phyloP scores from a whole-genome alignment of 106 monocot genomes.

The Dendrobium chrysotoxum region DNA sequence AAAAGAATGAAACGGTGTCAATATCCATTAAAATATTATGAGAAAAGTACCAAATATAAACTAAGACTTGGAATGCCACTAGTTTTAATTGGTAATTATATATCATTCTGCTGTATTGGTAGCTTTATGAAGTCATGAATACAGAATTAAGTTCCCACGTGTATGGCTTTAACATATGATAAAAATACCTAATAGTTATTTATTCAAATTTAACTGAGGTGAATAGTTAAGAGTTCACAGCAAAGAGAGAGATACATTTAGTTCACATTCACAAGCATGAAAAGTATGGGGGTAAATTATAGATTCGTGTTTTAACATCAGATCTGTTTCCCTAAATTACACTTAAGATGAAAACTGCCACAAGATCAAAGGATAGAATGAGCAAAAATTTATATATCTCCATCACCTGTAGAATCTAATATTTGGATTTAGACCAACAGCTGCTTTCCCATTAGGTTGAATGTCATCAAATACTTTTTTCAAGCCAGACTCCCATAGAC shows the following conservation, averaged over 20 bases:
- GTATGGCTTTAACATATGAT: background rate
- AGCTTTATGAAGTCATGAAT: background rate
- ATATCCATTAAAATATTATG: background rate
- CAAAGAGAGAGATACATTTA: background rate
- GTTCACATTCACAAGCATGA: background rate
- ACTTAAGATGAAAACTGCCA: background rate
- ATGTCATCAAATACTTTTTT: slow-evolving; percentile 62
- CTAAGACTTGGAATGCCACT: background rate
- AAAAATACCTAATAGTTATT: background rate
- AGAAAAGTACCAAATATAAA: background rate
- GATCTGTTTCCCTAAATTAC: background rate
- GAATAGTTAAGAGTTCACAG: background rate
- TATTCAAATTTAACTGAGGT: background rate
- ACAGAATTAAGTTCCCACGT: background rate
- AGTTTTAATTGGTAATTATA: background rate
- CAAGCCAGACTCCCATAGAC: slow-evolving; percentile 78
- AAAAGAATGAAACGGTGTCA: background rate
- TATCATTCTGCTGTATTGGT: background rate
- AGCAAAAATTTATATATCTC: background rate
- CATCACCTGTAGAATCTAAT: slow-evolving; percentile 91
- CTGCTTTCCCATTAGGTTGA: slow-evolving; percentile 45
- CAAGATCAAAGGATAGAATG: background rate
- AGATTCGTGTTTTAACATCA: background rate
- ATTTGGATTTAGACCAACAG: slow-evolving; percentile 84
- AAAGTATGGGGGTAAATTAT: too few relatives aligned